Base-by-base conservation (phyloP, 352 stramenopile species). In the Pythium scleroteichum region DNA sequence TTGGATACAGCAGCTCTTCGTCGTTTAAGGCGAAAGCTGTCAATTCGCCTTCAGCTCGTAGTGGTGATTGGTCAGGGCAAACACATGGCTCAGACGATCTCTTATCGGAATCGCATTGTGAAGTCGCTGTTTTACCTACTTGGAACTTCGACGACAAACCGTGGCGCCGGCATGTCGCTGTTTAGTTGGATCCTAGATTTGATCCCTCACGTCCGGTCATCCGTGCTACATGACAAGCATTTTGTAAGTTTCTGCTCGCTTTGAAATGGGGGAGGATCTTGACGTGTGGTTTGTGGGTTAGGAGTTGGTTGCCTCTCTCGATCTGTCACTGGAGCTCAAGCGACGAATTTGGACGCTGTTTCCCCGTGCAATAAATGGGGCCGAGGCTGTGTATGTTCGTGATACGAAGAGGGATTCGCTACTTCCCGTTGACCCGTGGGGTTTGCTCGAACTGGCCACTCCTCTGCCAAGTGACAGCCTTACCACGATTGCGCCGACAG, bases 121-220 rank as follows among this genome's bases (percentile, higher is more conserved):
- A 92, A 92, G 58, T 81, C 85, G 20, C 69, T 95, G 10, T 93
- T 94, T 57, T 78, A 80, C 29, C 62, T 94, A 13, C 70, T 95
- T 16, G 75, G 78, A 10, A 94, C 84, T 3, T 85, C 83, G n/a
- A 68, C 72, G 26, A 76, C 89, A 17, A 79, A 72, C 14, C 75
- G 66, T 38, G 84, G 74, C 29, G 67, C 75, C 0, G 84, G 86
- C 1, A 50, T 91, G 10, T 90, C 86, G 27, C 78, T 95, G 6
- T 95, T 95, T 53, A 88, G 78, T 56, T 95, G 86, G 86, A 94
- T 94, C 51, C 54, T 95, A 45, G 86, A 95, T 64, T 66, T 95
- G 56, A 87, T 95, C 61, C 85, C 84, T 16, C 66, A 89, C 41
- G 71, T 94, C 44, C 87, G 85, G 51, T 79, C 79, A 2, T 88